A percentile compares a stretch with the other conserved stretches of the same genome.
These are phyloP conservation scores for Exophiala xenobiotica DNA, from an alignment of 2,329 filamentous ascomycete species.

Conservation along the genomic window DNA sequence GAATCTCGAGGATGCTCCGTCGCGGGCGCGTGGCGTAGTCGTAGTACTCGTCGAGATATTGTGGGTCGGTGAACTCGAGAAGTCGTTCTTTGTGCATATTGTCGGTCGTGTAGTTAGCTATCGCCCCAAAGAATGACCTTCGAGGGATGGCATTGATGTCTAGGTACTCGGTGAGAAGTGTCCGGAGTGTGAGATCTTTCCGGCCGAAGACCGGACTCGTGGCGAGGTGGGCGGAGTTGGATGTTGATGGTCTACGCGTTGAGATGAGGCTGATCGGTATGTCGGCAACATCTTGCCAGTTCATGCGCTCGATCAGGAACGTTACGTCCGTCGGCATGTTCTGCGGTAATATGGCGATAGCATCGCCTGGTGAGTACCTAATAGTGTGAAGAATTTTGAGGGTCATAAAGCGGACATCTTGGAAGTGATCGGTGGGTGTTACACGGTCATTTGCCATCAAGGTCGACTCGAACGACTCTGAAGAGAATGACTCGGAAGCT, in stretches of 20 bases:
- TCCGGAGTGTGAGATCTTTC: slow-evolving; percentile 61
- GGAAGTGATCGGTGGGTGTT: slow-evolving; percentile 78
- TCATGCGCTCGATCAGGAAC: slow-evolving; percentile 73
- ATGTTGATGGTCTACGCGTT: slow-evolving; percentile 26
- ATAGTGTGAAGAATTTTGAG: slow-evolving; percentile 50
- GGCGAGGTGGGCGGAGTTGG: slow-evolving; percentile 39
- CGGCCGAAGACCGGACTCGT: slow-evolving; percentile 31
- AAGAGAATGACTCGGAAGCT: slow-evolving; percentile 56
- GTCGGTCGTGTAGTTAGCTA: slow-evolving; percentile 73
- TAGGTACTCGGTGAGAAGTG: slow-evolving; percentile 75
- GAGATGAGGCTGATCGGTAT: slow-evolving; percentile 47
- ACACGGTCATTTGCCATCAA: slow-evolving; percentile 68
- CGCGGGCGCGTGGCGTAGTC: slow-evolving; percentile 92
- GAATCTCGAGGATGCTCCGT: slow-evolving; percentile 85
- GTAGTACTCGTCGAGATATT: slow-evolving; percentile 85
- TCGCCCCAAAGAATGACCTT: slow-evolving; percentile 76
- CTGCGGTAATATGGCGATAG: slow-evolving; percentile 78
- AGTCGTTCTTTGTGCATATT: slow-evolving; percentile 75
- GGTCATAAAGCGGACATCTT: slow-evolving; percentile 83
- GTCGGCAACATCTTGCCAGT: slow-evolving; percentile 74
- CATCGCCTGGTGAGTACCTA: slow-evolving; percentile 70
- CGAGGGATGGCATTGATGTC: slow-evolving; percentile 89
- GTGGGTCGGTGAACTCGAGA: slow-evolving; percentile 75
- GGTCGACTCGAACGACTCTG: slow-evolving; percentile 55
- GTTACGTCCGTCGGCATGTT: slow-evolving; percentile 83